Conservation (phyloP, 2,329 filamentous ascomycete species). For the Niveomyces coronatus region DNA sequence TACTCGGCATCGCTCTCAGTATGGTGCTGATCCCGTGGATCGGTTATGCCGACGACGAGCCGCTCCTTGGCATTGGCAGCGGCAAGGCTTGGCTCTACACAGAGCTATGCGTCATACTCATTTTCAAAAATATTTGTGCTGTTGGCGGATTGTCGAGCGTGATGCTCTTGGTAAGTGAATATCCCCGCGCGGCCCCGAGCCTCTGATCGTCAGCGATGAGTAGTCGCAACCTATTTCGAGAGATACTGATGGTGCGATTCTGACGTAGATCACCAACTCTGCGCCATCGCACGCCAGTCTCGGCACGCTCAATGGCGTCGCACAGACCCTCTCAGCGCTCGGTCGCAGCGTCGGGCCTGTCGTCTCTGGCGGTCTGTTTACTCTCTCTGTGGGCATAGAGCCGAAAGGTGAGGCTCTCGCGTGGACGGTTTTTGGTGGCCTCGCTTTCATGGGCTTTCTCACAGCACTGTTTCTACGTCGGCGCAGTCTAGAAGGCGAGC, state of each 20-base stretch:
- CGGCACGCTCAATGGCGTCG: conserved; percentile 84
- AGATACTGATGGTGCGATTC: background rate
- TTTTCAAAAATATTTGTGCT: conserved; percentile 82
- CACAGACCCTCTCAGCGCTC: conserved; percentile 85
- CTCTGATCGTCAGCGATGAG: background rate
- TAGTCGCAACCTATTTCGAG: background rate
- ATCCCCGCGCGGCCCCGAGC: background rate
- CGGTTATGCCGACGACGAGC: conserved; percentile 57
- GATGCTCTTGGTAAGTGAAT: conserved; percentile 60
- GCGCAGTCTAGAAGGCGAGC: conserved; percentile 47
- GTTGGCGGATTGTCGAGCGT: conserved; percentile 87
- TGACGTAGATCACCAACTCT: conserved; percentile 77
- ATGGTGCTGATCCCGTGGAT: conserved; percentile 87
- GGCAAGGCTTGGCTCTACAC: conserved; percentile 64
- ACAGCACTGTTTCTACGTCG: conserved; percentile 70
- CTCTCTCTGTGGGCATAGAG: conserved; percentile 58
- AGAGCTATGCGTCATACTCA: conserved; percentile 69
- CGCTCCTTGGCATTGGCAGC: conserved; percentile 45
- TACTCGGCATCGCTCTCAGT: conserved; percentile 70
- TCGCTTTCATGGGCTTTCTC: conserved; percentile 71
- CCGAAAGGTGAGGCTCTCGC: conserved; percentile 77
- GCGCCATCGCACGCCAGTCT: conserved; percentile 77
- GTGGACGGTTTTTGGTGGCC: conserved; percentile 79
- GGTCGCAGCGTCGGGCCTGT: conserved; percentile 85
- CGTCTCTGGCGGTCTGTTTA: conserved; percentile 77